Conservation (phyloP, 2,329 filamentous ascomycete genomes). For the Monilinia fructigena region DNA sequence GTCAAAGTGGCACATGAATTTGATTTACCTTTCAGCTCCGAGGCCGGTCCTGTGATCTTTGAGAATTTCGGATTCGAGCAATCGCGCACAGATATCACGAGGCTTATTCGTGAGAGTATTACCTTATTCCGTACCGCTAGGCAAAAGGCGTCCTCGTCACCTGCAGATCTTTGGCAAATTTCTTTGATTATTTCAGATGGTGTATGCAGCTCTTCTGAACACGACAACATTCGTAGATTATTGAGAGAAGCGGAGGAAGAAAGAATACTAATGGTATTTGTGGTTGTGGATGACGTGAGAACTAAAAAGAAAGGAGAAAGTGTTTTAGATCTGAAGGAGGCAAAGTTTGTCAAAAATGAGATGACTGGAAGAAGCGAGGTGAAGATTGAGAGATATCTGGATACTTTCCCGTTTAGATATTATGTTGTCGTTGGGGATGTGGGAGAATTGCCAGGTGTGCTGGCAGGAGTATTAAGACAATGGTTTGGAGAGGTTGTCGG, state of each 20-base stretch:
- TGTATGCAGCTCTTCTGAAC: conserved; percentile 76
- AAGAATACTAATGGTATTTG: conserved; percentile 96
- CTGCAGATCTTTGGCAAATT: conserved; percentile 87
- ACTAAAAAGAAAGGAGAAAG: conserved; percentile 56
- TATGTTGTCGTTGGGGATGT: conserved; percentile 94
- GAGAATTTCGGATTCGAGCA: conserved; percentile 83
- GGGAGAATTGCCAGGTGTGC: conserved; percentile 81
- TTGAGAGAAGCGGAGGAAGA: conserved; percentile 88
- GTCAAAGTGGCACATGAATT: conserved; percentile 87
- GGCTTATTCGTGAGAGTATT: conserved; percentile 74
- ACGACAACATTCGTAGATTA: conserved; percentile 77
- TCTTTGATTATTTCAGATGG: conserved; percentile 92
- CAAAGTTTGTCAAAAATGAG: conserved; percentile 71
- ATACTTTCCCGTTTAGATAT: conserved; percentile 95
- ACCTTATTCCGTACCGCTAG: conserved; percentile 78
- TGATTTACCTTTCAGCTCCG: conserved; percentile 73
- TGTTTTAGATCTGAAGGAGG: conserved; percentile 86
- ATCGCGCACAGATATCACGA: conserved; percentile 79
- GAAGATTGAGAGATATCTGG: conserved; percentile 85
- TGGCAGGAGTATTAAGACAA: conserved; percentile 85
- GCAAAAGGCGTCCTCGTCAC: conserved; percentile 48
- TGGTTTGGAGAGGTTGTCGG: conserved; percentile 78
- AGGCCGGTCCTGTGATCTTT: conserved; percentile 80
- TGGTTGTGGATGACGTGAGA: conserved; percentile 76
- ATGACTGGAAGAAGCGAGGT: conserved; percentile 60